These are phyloP conservation scores for Leucaena leucocephala DNA, from an alignment of 306 rosid genomes.

Conservation along the genomic window DNA sequence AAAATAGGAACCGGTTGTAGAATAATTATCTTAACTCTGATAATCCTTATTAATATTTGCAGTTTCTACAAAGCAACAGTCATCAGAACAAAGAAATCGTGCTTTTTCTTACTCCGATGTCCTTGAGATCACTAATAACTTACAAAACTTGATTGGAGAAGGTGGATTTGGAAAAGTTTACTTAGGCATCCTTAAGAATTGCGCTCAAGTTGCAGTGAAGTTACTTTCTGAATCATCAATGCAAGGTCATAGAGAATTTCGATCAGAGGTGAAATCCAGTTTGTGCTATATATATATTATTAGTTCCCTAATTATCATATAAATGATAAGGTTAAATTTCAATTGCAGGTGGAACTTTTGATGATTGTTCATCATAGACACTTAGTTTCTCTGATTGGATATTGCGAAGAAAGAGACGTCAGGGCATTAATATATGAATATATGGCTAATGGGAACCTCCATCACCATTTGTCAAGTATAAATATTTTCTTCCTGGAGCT, in stretches of 20 bases:
- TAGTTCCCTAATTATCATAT: neutral
- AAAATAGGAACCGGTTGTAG: too few species aligned
- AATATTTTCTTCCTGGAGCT: neutral
- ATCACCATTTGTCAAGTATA: slow-evolving; percentile 21
- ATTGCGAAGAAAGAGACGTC: slow-evolving; percentile 34
- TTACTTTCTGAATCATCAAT: slow-evolving; percentile 38
- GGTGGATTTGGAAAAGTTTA: slow-evolving; percentile 51
- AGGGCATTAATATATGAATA: slow-evolving; percentile 42
- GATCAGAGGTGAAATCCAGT: slow-evolving; percentile 29
- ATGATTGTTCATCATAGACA: slow-evolving; percentile 38
- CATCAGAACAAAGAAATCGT: slow-evolving; percentile 23
- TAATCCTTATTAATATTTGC: neutral
- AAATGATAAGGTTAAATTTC: neutral
- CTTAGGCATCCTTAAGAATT: slow-evolving; percentile 23
- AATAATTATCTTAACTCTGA: neutral
- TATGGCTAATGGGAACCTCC: slow-evolving; percentile 35
- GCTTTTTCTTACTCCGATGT: slow-evolving; percentile 36
- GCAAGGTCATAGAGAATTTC: slow-evolving; percentile 40
- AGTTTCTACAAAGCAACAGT: slow-evolving; percentile 1
- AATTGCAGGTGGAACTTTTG: slow-evolving; percentile 36
- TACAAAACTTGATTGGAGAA: slow-evolving; percentile 32
- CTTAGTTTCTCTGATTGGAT: slow-evolving; percentile 44
- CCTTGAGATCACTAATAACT: slow-evolving; percentile 35
- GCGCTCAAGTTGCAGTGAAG: slow-evolving; percentile 44
- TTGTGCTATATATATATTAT: neutral